These are phyloP conservation scores for Yamadazyma laniorum DNA, from an alignment of 805 yeast species.

Conservation along the genomic window DNA sequence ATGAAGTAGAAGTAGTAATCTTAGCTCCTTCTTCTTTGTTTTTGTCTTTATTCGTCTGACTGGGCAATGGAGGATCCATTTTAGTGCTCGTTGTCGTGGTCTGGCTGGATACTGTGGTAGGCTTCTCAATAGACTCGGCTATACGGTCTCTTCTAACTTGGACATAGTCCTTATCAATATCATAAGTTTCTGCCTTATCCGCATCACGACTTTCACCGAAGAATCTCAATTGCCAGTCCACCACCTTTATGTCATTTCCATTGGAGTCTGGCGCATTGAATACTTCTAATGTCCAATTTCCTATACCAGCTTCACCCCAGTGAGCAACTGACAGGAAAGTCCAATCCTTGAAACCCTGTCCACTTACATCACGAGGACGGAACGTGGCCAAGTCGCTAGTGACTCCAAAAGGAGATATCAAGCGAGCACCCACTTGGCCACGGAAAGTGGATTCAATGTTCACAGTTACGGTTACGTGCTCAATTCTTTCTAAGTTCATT, in stretches of 20 bases:
- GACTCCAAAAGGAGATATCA: slow-evolving; percentile 75
- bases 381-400: slow-evolving; percentile 69
- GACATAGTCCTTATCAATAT: slow-evolving; percentile 49
- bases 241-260: slow-evolving; percentile 37
- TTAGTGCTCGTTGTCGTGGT: slow-evolving; percentile 2
- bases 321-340: slow-evolving; percentile 97
- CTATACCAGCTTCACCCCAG: slow-evolving; percentile 85
- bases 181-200: slow-evolving; percentile 55
- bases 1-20: slow-evolving; percentile 3
- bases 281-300: slow-evolving; percentile 79
- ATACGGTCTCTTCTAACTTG: slow-evolving; percentile 31
- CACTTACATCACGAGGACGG: slow-evolving; percentile 56
- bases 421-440: slow-evolving; percentile 65
- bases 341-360: slow-evolving; percentile 73
- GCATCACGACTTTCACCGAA: slow-evolving; percentile 80
- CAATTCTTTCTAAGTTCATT: slow-evolving; percentile 68
- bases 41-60: slow-evolving; percentile 1
- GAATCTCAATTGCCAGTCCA: slow-evolving; percentile 72
- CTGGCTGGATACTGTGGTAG: slow-evolving; percentile 11
- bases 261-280: slow-evolving; percentile 36
- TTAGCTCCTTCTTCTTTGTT: slow-evolving; percentile 7
- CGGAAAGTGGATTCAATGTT: slow-evolving; percentile 62
- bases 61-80: not conserved
- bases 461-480: slow-evolving; percentile 83
- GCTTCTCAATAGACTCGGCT: slow-evolving; percentile 12